Conservation (phyloP, 75 land plant species). For the Chamaecyparis obtusa region DNA sequence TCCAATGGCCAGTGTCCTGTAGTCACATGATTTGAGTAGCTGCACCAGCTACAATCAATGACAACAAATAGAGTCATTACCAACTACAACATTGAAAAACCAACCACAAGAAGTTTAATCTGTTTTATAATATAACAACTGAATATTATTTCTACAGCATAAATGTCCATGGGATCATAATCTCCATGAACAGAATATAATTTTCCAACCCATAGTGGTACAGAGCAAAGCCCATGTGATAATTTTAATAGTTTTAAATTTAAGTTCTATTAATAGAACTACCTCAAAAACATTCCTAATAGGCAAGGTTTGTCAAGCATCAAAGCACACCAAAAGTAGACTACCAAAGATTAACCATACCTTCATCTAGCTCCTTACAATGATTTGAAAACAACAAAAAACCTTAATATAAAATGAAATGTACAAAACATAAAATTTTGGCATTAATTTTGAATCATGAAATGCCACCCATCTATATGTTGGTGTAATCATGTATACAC, state of each 20-base stretch:
- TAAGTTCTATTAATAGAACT: background rate
- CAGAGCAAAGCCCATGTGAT: background rate
- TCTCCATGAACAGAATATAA: background rate
- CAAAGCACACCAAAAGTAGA: too few species aligned
- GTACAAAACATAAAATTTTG: too few species aligned
- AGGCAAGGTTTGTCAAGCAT: too few species aligned
- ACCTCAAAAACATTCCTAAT: too few species aligned
- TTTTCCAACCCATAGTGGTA: background rate
- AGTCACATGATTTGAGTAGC: conserved; percentile 86
- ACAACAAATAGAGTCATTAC: background rate
- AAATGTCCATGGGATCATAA: background rate
- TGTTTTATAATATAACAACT: background rate
- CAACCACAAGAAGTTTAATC: background rate
- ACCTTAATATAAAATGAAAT: too few species aligned
- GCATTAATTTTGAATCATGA: too few species aligned
- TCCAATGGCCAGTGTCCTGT: conserved; percentile 95
- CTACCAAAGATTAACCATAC: too few species aligned
- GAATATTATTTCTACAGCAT: background rate
- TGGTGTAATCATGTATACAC: too few species aligned
- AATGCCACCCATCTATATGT: too few species aligned
- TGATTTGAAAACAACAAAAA: too few species aligned
- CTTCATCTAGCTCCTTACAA: too few species aligned
- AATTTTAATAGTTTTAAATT: background rate
- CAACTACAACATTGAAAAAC: background rate
- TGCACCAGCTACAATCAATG: conserved; percentile 82